These are phyloP conservation scores for Austroboletus novae-zelandiae DNA, from an alignment of 1,284 basidiomycete species.

Conservation along the genomic window DNA sequence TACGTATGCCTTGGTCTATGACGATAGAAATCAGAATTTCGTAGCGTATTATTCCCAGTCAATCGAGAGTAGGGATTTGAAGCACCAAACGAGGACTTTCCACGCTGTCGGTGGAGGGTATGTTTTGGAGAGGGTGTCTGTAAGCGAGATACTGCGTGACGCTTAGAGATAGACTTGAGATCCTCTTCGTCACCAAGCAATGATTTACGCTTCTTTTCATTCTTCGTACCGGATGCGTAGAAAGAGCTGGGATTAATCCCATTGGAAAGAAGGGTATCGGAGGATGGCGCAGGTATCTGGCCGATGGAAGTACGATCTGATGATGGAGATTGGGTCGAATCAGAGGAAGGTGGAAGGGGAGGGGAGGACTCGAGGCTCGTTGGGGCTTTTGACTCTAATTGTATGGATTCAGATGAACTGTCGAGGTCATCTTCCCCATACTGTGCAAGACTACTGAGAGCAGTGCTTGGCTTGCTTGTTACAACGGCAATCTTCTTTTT, in stretches of 20 bases:
- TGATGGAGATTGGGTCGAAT: constrained; percentile 25
- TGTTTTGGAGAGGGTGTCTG: constrained; percentile 25
- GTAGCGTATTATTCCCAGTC: constrained; percentile 36
- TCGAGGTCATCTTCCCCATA: constrained; percentile 56
- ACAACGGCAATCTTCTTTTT: constrained; percentile 62
- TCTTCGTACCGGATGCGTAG: constrained; percentile 36
- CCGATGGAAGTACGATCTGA: constrained; percentile 18
- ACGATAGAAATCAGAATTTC: constrained; percentile 20
- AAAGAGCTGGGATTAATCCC: constrained; percentile 45
- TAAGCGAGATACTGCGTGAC: constrained; percentile 30
- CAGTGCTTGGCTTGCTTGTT: constrained; percentile 36
- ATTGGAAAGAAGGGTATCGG: constrained; percentile 24
- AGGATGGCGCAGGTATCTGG: constrained; percentile 21
- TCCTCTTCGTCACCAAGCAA: constrained; percentile 31
- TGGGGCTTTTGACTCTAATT: constrained; percentile 24
- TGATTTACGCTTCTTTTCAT: constrained; percentile 44
- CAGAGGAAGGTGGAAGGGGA: constrained; percentile 27
- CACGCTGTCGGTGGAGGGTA: constrained; percentile 20
- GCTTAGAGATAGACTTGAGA: constrained; percentile 15
- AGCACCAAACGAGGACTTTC: constrained; percentile 32
- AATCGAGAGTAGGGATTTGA: constrained; percentile 37
- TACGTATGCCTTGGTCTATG: constrained; percentile 28
- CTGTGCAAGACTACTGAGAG: constrained; percentile 48
- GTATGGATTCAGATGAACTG: constrained; percentile 19
- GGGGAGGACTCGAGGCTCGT: constrained; percentile 26